Base-by-base conservation (phyloP, 2,329 filamentous ascomycete species). In the Colletotrichum lindemuthianum region DNA sequence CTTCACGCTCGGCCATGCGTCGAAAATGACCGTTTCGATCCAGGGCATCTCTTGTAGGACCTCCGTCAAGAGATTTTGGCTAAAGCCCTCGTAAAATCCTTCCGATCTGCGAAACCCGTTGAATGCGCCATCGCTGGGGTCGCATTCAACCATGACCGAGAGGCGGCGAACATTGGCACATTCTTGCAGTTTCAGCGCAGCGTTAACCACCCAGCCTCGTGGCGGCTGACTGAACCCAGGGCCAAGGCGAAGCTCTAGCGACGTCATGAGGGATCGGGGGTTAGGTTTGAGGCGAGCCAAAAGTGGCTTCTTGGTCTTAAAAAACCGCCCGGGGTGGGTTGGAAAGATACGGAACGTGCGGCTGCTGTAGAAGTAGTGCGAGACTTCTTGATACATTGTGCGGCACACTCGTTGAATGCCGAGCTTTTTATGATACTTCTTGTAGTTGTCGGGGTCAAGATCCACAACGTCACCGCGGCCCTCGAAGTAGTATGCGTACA, bases 221-320 rank as follows among this genome's bases (percentile, higher is more conserved):
- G 91, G 91, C 12, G 91, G 91, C 61, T 85, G 85, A 66, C 81
- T 88, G 87, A 90, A 94, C 16, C 90, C 90, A 0, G 90, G 90
- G 0, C 91, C 91, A 0, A 94, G 80, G 3, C 91, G 86, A 57
- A 94, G 76, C 75, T 94, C 88, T 3, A 94, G 77, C 0, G 85
- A 85, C 1, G 84, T 88, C 48, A 94, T 81, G 49, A 78, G 83
- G 13, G 79, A 78, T 39, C 90, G 85, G 73, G 91, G 89, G 36
- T 78, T 79, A 0, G 85, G 76, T 16, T 87, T 86, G 59, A 94
- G 76, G 15, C 90, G 87, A 6, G 88, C 84, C 34, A 94, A 81
- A 0, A 94, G 80, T 1, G 91, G 91, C 69, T 86, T 87, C 77
- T 92, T 92, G 36, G 88, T 88, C 77, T 92, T 90, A 79, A 91